phyloP scores from a whole-genome alignment of 2,329 filamentous ascomycete species.

The Penicillium janthinellum region DNA sequence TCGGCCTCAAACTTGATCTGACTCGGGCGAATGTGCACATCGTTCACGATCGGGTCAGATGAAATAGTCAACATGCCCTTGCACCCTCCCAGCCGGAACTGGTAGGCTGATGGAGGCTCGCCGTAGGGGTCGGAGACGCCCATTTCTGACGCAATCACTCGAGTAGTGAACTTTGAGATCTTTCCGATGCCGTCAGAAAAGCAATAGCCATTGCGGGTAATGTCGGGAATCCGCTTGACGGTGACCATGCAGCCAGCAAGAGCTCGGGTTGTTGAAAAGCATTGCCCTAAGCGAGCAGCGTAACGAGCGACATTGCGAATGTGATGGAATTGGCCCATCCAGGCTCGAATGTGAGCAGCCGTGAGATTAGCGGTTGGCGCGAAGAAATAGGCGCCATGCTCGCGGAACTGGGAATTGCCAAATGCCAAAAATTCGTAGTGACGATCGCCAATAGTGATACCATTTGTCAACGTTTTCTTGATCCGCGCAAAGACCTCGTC shows the following conservation, averaged over 20 bases:
- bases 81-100: slow-evolving; percentile 88
- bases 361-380: slow-evolving; percentile 67
- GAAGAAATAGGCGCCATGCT: slow-evolving; percentile 93
- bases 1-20: slow-evolving; percentile 82
- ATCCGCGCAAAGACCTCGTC: slow-evolving; percentile 75
- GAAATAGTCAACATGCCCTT: slow-evolving; percentile 86
- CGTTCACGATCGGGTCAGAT: slow-evolving; percentile 64
- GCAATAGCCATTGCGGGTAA: slow-evolving; percentile 66
- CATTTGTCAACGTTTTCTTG: slow-evolving; percentile 69
- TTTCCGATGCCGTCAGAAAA: slow-evolving; percentile 95
- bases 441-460: slow-evolving; percentile 79
- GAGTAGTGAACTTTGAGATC: slow-evolving; percentile 77
- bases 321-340: slow-evolving; percentile 83
- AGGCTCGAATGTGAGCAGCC: slow-evolving; percentile 74
- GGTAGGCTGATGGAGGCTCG: slow-evolving; percentile 75
- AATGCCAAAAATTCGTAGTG: slow-evolving; percentile 89
- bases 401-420: slow-evolving; percentile 91
- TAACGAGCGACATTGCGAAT: slow-evolving; percentile 88
- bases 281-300: slow-evolving; percentile 86
- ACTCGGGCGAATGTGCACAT: slow-evolving; percentile 78
- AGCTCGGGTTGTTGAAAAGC: slow-evolving; percentile 87
- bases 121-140: slow-evolving; percentile 56
- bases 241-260: slow-evolving; percentile 65
- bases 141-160: slow-evolving; percentile 72
- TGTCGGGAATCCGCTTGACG: slow-evolving; percentile 65